Base-by-base conservation (phyloP, 2,329 filamentous ascomycete species). In the Myriosclerotinia curreyana region DNA sequence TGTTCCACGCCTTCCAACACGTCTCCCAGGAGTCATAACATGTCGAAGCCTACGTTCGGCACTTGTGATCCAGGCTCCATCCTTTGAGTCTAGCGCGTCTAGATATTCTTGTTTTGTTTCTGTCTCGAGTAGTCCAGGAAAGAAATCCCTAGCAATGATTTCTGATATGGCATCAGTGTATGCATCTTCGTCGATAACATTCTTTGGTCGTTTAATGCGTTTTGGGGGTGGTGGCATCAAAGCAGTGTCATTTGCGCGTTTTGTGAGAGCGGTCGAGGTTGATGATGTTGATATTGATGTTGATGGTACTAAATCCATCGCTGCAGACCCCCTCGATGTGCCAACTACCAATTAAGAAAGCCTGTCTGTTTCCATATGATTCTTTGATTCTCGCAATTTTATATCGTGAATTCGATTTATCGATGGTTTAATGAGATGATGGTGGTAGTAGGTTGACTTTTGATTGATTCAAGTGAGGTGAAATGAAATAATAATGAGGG, bases 131-230 rank as follows among this genome's bases (percentile, higher is more conserved):
- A 99, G 82, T 0, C 94, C 95, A 0, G 95, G 95, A 73, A 98
- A 99, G 80, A 96, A 99, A 80, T 99, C 95, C 69, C 95, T 87
- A 12, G 92, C 91, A 68, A 99, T 96, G 74, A 99, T 98, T 70
- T 95, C 89, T 0, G 93, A 96, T 36, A 99, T 82, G 0, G 91
- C 90, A 65, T 92, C 87, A 2, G 92, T 95, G 76, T 99, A 99
- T 61, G 89, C 87, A 70, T 99, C 94, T 81, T 99, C 95, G 75
- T 96, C 92, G 36, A 99, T 84, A 36, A 97, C 87, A 67, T 89
- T 90, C 67, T 88, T 87, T 0, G 95, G 95, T 60, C 95, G 85
- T 77, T 97, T 97, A 73, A 97, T 96, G 65, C 92, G 89, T 76
- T 96, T 98, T 5, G 92, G 91, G 7, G 94, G 93, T 14, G 93